A percentile compares a stretch with the other conserved stretches of the same genome.
Conservation (phyloP, 352 stramenopile genomes). For the Phytophthora cryptogea region DNA sequence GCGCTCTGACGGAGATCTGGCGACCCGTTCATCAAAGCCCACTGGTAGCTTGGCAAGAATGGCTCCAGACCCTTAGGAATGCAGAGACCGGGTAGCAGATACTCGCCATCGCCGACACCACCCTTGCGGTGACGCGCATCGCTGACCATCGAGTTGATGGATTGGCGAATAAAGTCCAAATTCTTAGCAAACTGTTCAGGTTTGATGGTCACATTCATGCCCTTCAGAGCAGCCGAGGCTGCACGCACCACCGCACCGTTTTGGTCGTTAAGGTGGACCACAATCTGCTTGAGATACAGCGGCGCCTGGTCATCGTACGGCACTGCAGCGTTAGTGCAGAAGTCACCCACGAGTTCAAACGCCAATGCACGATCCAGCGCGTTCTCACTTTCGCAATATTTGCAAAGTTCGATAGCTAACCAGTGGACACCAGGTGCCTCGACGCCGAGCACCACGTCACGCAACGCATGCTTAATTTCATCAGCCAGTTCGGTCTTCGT, state of each 20-base stretch:
- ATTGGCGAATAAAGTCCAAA: slow-evolving; percentile 97
- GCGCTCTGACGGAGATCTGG: slow-evolving; percentile 90
- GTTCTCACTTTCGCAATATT: slow-evolving; percentile 93
- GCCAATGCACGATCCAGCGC: slow-evolving; percentile 86
- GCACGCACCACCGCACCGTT: slow-evolving; percentile 90
- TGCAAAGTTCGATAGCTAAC: slow-evolving; percentile 95
- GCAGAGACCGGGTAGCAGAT: slow-evolving; percentile 78
- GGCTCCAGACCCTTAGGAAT: slow-evolving; percentile 94
- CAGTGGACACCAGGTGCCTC: slow-evolving; percentile 93
- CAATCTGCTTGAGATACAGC: slow-evolving; percentile 95
- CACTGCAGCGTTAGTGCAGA: slow-evolving; percentile 84
- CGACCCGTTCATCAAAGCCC: slow-evolving; percentile 96
- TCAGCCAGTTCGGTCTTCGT: slow-evolving; percentile 48
- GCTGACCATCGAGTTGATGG: slow-evolving; percentile 97
- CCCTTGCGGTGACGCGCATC: slow-evolving; percentile 95
- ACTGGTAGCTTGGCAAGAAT: slow-evolving; percentile 97
- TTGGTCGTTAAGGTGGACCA: slow-evolving; percentile 96
- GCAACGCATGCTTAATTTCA: slow-evolving; percentile 77
- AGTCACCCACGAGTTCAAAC: slow-evolving; percentile 91
- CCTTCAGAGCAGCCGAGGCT: slow-evolving; percentile 88
- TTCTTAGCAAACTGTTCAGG: slow-evolving; percentile 95
- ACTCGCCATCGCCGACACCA: slow-evolving; percentile 77
- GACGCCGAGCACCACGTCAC: slow-evolving; percentile 82
- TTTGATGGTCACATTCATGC: slow-evolving; percentile 91
- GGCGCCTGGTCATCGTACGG: slow-evolving; percentile 95